Conservation (phyloP, 331 rosid genomes). For the Saraca asoca region DNA sequence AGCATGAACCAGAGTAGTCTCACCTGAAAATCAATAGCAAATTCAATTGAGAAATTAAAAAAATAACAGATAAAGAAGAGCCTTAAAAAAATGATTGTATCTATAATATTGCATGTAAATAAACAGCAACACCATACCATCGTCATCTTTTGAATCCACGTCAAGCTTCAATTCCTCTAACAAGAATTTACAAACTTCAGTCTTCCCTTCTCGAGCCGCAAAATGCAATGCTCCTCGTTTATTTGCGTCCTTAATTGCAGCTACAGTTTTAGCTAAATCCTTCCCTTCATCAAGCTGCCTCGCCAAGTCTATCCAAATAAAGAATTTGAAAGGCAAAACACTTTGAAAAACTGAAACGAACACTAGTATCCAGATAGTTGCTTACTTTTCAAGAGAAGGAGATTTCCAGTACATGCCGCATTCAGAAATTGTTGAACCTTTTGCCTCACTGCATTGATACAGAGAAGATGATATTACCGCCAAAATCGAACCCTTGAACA, state of each 20-base stretch:
- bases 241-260: constrained; percentile 83
- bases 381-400: no score
- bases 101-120: not conserved
- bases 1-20: constrained; percentile 92
- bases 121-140: constrained; percentile 45
- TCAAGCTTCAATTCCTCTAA: constrained; percentile 74
- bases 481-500: no score
- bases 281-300: constrained; percentile 71
- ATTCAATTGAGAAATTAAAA: constrained; percentile 1
- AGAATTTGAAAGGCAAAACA: not conserved
- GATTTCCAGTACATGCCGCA: no score
- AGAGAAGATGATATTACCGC: no score
- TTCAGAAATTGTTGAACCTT: no score
- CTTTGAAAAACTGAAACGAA: no score
- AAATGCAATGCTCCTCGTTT: constrained; percentile 94
- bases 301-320: constrained; percentile 59
- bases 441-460: no score
- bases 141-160: constrained; percentile 82
- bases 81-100: not conserved
- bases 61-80: not conserved
- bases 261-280: constrained; percentile 65
- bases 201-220: constrained; percentile 85
- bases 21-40: constrained; percentile 51
- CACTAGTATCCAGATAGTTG: no score
- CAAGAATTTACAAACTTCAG: constrained; percentile 73